Base-by-base conservation (phyloP, 495 filamentous ascomycete species). In the Aspergillus panamensis region DNA sequence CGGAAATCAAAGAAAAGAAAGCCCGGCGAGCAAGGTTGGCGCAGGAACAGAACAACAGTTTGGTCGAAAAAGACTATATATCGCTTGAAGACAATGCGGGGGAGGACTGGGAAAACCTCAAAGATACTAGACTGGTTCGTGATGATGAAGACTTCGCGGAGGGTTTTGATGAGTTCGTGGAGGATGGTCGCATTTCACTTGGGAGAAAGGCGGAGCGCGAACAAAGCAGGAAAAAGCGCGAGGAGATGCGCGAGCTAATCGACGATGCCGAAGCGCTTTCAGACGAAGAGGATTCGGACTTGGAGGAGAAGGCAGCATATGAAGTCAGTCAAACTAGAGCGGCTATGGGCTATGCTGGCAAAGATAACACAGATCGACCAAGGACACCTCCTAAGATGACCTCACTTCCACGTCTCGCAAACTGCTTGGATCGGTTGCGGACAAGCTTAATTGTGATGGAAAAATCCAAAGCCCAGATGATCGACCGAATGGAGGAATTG, bases 131-230 rank as follows among this genome's bases (percentile, higher is more conserved):
- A n/a, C 80, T 97, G 8, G 80, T 90, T 4, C 79, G 80, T 25
- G 92, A 96, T 51, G 93, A 97, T 65, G 94, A 97, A 66, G 90
- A 96, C 66, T 83, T 97, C n/a, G 87, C 86, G 31, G 94, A 98
- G 74, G 92, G 92, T 3, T 96, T 96, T 67, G 92, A 96, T 52
- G 91, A 96, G 57, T 96, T 89, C 61, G 87, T 93, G 14, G 87
- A 92, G 17, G 93, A 96, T 66, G 91, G 87, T 14, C 82, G 82
- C 30, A 83, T 96, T 10, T 80, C 89, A 3, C 80, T 97, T 0
- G 90, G 91, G 40, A 83, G 80, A 62, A 87, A 87, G 57, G 91
- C 92, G 4, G 90, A 95, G 73, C 80, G 83, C n/a, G 89, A 89
- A 53, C 84, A 88, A 19, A 79, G 82, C 29, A 77, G 76, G 32